phyloP scores from a whole-genome alignment of 305 asterid genomes.

The Stenogyne calaminthoides region DNA sequence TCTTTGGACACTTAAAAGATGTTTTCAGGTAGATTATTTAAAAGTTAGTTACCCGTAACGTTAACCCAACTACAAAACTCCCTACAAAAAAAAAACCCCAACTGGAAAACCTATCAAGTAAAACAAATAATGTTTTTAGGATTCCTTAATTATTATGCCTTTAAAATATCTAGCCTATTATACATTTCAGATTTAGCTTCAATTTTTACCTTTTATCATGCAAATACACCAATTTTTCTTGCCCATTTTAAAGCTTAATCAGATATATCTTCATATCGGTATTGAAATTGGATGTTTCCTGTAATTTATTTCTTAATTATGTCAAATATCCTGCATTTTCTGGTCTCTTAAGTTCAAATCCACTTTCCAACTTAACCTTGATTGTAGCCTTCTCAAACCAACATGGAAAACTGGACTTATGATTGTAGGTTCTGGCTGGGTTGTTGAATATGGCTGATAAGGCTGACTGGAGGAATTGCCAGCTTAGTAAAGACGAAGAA shows the following conservation, averaged over 20 bases:
- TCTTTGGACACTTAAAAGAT: neutral
- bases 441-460: slow-evolving; percentile 83
- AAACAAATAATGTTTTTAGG: neutral
- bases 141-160: neutral
- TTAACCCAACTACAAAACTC: too few relatives aligned
- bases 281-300: neutral
- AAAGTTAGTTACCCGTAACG: too few relatives aligned
- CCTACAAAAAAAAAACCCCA: too few relatives aligned
- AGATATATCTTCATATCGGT: too few relatives aligned
- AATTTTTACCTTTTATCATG: neutral
- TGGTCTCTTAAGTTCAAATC: slow-evolving; percentile 12
- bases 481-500: slow-evolving; percentile 84
- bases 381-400: slow-evolving; percentile 12
- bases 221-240: neutral
- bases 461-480: slow-evolving; percentile 96
- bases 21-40: too few relatives aligned
- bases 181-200: neutral
- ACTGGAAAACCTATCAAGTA: too few relatives aligned
- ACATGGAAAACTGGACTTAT: slow-evolving; percentile 10
- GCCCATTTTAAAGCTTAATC: too few relatives aligned
- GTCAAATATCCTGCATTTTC: neutral
- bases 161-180: neutral
- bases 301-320: neutral
- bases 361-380: neutral
- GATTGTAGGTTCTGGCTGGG: slow-evolving; percentile 86